Conservation (phyloP, 306 rosid genomes). For the Inga leiocalycina region DNA sequence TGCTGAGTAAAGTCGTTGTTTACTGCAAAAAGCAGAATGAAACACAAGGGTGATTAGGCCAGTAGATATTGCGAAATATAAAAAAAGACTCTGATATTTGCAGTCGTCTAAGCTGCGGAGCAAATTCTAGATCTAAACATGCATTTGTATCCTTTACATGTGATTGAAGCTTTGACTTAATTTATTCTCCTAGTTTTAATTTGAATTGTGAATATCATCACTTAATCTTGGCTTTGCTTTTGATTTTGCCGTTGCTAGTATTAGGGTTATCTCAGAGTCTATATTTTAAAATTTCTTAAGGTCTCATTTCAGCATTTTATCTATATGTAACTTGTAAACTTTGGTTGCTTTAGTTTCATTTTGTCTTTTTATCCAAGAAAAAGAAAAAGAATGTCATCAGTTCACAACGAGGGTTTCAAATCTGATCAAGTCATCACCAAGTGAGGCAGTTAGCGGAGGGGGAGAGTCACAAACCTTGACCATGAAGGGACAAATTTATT, state of each 20-base stretch:
- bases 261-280: too few species aligned
- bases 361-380: too few species aligned
- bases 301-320: too few species aligned
- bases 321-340: too few species aligned
- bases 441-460: neutral
- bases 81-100: neutral
- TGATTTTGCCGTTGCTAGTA: too few species aligned
- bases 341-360: too few species aligned
- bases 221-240: too few species aligned
- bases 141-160: neutral
- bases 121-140: neutral
- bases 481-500: slow-evolving; percentile 77
- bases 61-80: slow-evolving; percentile 19
- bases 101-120: slow-evolving; percentile 7
- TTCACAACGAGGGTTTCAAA: neutral
- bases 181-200: slow-evolving; percentile 17
- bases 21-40: slow-evolving; percentile 64
- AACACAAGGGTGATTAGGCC: slow-evolving; percentile 26
- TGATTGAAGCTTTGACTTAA: slow-evolving; percentile 18
- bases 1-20: slow-evolving; percentile 46
- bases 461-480: slow-evolving; percentile 69
- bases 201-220: slow-evolving; percentile 1
- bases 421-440: neutral
- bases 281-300: too few species aligned
- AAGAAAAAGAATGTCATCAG: neutral